phyloP scores from a whole-genome alignment of 2,329 filamentous ascomycete species.

The Aspergillus vadensis region DNA sequence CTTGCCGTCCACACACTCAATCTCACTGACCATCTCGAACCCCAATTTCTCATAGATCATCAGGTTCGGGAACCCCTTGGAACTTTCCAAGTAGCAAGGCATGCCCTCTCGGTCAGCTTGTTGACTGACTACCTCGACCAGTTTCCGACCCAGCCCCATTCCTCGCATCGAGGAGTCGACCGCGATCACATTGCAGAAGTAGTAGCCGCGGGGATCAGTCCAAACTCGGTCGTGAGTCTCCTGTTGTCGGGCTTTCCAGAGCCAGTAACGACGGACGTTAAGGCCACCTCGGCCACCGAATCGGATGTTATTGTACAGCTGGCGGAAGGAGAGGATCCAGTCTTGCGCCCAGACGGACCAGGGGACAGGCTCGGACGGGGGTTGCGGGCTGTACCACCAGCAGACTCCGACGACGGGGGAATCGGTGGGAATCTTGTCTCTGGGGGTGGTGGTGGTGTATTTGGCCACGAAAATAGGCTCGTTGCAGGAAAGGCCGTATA shows the following conservation, averaged over 20 bases:
- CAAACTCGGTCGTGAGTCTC: slow-evolving; percentile 64
- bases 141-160: slow-evolving; percentile 63
- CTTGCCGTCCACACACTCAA: slow-evolving; percentile 66
- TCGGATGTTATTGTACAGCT: slow-evolving; percentile 67
- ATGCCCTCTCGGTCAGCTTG: slow-evolving; percentile 65
- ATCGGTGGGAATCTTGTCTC: slow-evolving; percentile 21
- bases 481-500: slow-evolving; percentile 61
- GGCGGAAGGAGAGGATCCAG: slow-evolving; percentile 67
- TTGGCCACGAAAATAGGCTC: slow-evolving; percentile 68
- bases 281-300: slow-evolving; percentile 68
- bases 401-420: slow-evolving; percentile 66
- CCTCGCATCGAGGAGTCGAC: slow-evolving; percentile 67
- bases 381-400: slow-evolving; percentile 68
- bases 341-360: slow-evolving; percentile 65
- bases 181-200: slow-evolving; percentile 75
- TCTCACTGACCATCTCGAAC: slow-evolving; percentile 65
- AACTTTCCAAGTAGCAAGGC: slow-evolving; percentile 71
- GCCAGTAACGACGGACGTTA: slow-evolving; percentile 67
- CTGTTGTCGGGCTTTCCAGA: slow-evolving; percentile 70
- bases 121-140: slow-evolving; percentile 66
- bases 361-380: slow-evolving; percentile 50
- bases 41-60: slow-evolving; percentile 71
- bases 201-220: slow-evolving; percentile 68
- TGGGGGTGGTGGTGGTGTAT: slow-evolving; percentile 57
- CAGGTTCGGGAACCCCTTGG: slow-evolving; percentile 67